phyloP scores from a whole-genome alignment of 1,284 basidiomycete species.

The Lignosus rhinocerotis region DNA sequence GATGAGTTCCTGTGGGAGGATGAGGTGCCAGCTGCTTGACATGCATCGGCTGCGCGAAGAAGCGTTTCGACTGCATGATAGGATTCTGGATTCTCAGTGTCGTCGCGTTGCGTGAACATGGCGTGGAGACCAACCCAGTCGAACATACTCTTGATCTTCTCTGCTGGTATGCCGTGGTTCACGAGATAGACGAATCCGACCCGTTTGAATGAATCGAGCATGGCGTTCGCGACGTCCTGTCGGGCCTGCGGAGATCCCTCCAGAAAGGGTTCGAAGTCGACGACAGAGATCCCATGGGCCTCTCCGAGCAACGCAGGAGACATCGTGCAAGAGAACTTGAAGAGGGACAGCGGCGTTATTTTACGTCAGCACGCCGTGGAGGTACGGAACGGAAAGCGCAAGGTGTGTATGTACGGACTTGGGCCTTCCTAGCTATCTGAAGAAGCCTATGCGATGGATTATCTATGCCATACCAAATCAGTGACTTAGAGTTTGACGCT shows the following conservation, averaged over 20 bases:
- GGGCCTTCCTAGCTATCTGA: too few relatives aligned
- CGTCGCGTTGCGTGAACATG: not conserved
- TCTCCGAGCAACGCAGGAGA: constrained; percentile 20
- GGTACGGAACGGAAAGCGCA: too few relatives aligned
- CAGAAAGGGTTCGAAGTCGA: constrained; percentile 34
- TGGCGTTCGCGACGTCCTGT: constrained; percentile 32
- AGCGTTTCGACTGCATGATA: constrained; percentile 42
- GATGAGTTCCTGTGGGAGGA: constrained; percentile 52
- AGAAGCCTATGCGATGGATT: too few relatives aligned
- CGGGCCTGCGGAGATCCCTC: constrained; percentile 27
- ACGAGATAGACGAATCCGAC: constrained; percentile 45
- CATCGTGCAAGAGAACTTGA: constrained; percentile 1
- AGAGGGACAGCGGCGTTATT: too few relatives aligned
- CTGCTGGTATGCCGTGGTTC: constrained; percentile 42
- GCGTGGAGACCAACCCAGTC: constrained; percentile 39
- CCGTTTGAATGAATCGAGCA: constrained; percentile 36
- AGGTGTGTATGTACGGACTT: too few relatives aligned
- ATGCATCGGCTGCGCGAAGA: constrained; percentile 53
- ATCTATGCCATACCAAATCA: too few relatives aligned
- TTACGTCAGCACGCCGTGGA: too few relatives aligned
- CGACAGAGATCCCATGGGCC: constrained; percentile 26
- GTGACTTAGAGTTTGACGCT: too few relatives aligned
- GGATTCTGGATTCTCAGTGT: not conserved
- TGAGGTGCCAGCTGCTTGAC: constrained; percentile 58
- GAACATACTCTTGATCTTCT: constrained; percentile 54